phyloP scores from a whole-genome alignment of 2,329 filamentous ascomycete genomes.

The Malbranchea zuffiana region DNA sequence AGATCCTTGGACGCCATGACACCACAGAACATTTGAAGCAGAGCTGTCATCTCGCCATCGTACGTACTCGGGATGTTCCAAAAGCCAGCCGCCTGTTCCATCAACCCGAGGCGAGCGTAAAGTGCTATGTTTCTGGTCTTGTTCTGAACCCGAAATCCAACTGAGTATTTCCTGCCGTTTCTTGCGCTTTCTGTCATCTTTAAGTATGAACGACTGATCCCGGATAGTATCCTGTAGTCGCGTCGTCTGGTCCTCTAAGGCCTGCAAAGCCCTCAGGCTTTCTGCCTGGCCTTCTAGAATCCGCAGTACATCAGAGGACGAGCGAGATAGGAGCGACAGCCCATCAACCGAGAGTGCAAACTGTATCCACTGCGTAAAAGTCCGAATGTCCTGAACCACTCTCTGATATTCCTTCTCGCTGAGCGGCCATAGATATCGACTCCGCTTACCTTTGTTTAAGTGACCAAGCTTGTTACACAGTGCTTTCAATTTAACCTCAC shows the following conservation, averaged over 20 bases:
- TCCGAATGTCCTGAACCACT: neutral
- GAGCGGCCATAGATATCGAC: constrained; percentile 1
- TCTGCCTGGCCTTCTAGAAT: constrained; percentile 1
- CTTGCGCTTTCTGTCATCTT: neutral
- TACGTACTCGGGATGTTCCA: constrained; percentile 1
- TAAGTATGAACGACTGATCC: neutral
- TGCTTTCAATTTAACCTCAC: neutral
- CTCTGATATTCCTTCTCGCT: constrained; percentile 1
- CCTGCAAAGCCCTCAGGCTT: neutral
- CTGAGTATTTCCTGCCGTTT: constrained; percentile 1
- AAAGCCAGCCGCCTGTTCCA: constrained; percentile 2
- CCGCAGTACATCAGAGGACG: neutral
- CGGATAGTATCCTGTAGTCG: neutral
- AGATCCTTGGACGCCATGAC: constrained; percentile 3
- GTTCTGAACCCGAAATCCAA: neutral
- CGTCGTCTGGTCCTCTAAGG: neutral
- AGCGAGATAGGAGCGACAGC: constrained; percentile 2
- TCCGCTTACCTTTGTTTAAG: neutral
- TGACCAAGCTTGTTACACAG: neutral
- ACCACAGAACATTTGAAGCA: constrained; percentile 1
- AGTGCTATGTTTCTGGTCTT: neutral
- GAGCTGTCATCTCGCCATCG: constrained; percentile 2
- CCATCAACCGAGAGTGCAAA: constrained; percentile 4
- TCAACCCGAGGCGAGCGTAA: constrained; percentile 3
- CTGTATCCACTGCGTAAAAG: constrained; percentile 3